Evolutionary conservation across 371 early-diverging fungal genomes (phyloP).

Genomic region (Mortierella sp.): DNA sequence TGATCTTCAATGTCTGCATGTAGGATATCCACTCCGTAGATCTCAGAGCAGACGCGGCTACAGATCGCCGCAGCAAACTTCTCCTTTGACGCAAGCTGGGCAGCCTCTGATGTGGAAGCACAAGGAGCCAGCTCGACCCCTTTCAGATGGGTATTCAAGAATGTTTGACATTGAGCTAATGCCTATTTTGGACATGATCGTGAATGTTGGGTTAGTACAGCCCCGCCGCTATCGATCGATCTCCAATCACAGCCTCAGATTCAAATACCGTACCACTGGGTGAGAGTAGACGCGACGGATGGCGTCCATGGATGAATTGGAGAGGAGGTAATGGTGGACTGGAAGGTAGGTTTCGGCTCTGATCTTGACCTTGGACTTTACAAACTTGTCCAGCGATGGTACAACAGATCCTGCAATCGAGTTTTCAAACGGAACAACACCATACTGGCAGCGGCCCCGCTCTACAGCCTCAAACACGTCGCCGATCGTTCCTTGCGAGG

Average conservation of each 20-base stretch:
- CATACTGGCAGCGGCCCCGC: constrained; percentile 82
- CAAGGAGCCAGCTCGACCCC: constrained; percentile 80
- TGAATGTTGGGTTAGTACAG: background rate
- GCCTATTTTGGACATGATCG: constrained; percentile 61
- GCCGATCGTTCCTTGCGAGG: constrained; percentile 73
- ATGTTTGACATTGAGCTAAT: constrained; percentile 86
- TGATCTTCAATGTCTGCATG: constrained; percentile 80
- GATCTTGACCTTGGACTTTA: constrained; percentile 67
- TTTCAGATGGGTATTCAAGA: constrained; percentile 76
- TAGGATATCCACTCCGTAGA: constrained; percentile 84
- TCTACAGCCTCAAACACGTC: constrained; percentile 88
- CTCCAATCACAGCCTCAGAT: background rate
- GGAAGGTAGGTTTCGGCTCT: constrained; percentile 74
- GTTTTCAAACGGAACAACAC: constrained; percentile 96
- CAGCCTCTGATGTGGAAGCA: constrained; percentile 89
- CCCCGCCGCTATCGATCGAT: too few relatives aligned
- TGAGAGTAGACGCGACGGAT: constrained; percentile 91
- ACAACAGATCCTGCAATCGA: constrained; percentile 89
- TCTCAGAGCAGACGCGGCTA: constrained; percentile 80
- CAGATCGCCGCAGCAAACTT: constrained; percentile 87
- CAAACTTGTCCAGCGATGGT: constrained; percentile 84
- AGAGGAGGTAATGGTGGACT: constrained; percentile 85
- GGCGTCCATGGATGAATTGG: constrained; percentile 65
- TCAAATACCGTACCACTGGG: constrained; percentile 70
- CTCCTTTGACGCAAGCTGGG: constrained; percentile 86